Base-by-base conservation (phyloP, 1,284 basidiomycete genomes). In the Boletus semigastroideus region DNA sequence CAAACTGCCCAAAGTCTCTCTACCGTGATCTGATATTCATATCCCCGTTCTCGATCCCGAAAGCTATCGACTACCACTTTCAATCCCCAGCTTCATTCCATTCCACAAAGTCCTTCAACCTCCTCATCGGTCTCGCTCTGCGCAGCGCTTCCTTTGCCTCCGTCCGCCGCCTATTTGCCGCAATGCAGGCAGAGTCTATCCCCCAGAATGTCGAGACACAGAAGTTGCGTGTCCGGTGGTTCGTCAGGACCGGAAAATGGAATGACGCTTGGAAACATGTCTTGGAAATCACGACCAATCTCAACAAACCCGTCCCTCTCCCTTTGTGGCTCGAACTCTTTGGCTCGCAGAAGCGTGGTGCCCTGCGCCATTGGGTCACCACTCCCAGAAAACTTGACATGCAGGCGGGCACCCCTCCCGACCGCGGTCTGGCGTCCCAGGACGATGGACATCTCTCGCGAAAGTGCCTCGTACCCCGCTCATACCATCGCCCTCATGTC, bases 261-360 rank as follows among this genome's bases (percentile, higher is more conserved):
- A 69, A 75, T 22, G 61, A 70, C 27, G 82, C 79, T 34, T 82
- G 79, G 79, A 59, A 54, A 9, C 68, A 68, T 45, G 69, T 71
- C 40, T 41, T 58, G 42, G 51, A 55, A 27, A 42, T 69, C 42
- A 49, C 58, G 1, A 42, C 42, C 14, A 40, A 47, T 11, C 39
- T 31, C 16, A 42, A 10, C 16, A 50, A 43, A 4, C 41, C 58
- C 31, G 63, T 76, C 20, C 77, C 77, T 17, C 69, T 79, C 20
- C 60, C 69, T 8, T 60, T 83, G 37, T 83, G 81, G 82, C 50
- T 80, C 42, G 80, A 84, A 55, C 74, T 84, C 53, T 77, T 79
- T 56, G 68, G 69, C 45, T 62, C 71, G 19, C 61, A 66, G 37
- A 75, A 70, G 55, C 64, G 66, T 31, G 68, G 69, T 43, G 67